phyloP scores from a whole-genome alignment of 495 filamentous ascomycete genomes.

The Xylaria telfairii region DNA sequence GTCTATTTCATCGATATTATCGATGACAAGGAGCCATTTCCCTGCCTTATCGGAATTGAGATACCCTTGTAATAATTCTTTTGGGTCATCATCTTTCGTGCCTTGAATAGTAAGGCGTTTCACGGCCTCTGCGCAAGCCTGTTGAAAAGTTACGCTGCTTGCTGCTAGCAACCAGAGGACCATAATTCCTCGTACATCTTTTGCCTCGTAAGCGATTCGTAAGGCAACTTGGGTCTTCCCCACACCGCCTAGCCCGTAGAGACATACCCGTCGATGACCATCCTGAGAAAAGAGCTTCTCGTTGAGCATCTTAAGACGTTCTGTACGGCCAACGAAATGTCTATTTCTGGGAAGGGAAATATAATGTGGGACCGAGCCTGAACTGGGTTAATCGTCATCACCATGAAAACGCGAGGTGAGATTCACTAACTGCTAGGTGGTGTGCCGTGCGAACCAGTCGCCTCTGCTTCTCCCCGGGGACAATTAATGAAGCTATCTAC shows the following conservation, averaged over 20 bases:
- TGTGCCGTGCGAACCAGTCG: neutral
- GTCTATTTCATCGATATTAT: slow-evolving; percentile 43
- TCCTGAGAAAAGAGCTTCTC: slow-evolving; percentile 23
- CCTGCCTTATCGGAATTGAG: slow-evolving; percentile 29
- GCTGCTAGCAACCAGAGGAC: slow-evolving; percentile 59
- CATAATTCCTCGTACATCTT: slow-evolving; percentile 26
- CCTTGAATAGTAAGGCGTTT: slow-evolving; percentile 32
- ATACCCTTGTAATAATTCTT: slow-evolving; percentile 26
- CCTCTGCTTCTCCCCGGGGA: neutral
- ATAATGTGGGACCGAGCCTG: neutral
- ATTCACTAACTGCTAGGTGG: slow-evolving; percentile 21
- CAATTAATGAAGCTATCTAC: slow-evolving; percentile 10
- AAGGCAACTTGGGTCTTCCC: slow-evolving; percentile 62
- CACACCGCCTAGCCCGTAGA: slow-evolving; percentile 55
- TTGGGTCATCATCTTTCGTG: slow-evolving; percentile 29
- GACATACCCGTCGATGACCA: slow-evolving; percentile 33
- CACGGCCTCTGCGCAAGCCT: slow-evolving; percentile 51
- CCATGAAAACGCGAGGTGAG: neutral
- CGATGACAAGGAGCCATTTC: slow-evolving; percentile 44
- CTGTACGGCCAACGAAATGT: slow-evolving; percentile 9
- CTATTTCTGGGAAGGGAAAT: neutral
- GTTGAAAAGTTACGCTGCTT: slow-evolving; percentile 48
- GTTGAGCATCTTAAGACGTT: neutral
- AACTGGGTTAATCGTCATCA: slow-evolving; percentile 21
- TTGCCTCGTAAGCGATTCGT: slow-evolving; percentile 50